Percentiles rank a stretch among this genome's conserved stretches.
Conservation (phyloP, 2,329 filamentous ascomycete genomes). For the Exophiala sp. region DNA sequence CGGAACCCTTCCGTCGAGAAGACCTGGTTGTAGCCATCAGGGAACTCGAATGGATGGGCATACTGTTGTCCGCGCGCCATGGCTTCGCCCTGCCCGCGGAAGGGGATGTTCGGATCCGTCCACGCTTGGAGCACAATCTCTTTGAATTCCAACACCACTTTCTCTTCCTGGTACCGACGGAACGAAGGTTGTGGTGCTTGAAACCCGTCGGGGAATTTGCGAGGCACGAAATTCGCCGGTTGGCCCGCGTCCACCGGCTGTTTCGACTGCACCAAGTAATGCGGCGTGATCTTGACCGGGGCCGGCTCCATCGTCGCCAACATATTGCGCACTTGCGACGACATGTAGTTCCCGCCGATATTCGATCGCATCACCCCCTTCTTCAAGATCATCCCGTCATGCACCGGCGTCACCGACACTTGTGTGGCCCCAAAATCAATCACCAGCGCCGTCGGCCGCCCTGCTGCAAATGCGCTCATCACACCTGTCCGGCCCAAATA, state of each 20-base stretch:
- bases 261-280: constrained; percentile 84
- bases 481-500: constrained; percentile 87
- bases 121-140: constrained; percentile 94
- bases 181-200: constrained; percentile 61
- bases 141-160: constrained; percentile 91
- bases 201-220: constrained; percentile 60
- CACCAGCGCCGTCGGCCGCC: constrained; percentile 87
- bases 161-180: constrained; percentile 80
- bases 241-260: constrained; percentile 79
- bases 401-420: constrained; percentile 81
- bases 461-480: constrained; percentile 82
- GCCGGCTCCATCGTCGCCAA: constrained; percentile 61
- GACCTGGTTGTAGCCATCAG: constrained; percentile 91
- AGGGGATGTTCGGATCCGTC: constrained; percentile 44
- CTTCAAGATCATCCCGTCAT: constrained; percentile 91
- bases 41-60: constrained; percentile 84
- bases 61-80: constrained; percentile 72
- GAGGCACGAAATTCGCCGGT: constrained; percentile 66
- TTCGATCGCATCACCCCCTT: constrained; percentile 81
- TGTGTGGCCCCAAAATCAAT: constrained; percentile 86
- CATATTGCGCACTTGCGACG: constrained; percentile 75
- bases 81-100: constrained; percentile 26
- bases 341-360: constrained; percentile 83
- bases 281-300: constrained; percentile 71
- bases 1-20: constrained; percentile 84